A percentile compares a stretch with the other conserved stretches of the same genome.
Conservation (phyloP, 495 filamentous ascomycete genomes). For the Talaromyces borbonicus region DNA sequence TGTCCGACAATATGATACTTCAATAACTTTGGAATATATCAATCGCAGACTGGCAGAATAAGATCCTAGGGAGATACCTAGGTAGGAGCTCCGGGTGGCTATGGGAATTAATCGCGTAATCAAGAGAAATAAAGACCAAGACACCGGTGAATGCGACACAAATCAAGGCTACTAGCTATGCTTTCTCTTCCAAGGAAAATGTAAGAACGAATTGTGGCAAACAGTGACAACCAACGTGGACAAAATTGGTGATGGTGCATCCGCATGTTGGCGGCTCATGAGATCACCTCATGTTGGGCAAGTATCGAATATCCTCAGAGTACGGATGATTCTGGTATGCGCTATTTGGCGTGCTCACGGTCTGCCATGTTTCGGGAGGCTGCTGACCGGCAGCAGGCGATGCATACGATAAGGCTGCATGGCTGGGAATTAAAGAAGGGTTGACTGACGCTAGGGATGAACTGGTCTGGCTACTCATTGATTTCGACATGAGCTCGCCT, state of each 20-base stretch:
- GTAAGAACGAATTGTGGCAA: neutral
- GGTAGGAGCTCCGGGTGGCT: too few species aligned
- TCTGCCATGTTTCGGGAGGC: neutral
- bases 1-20: too few species aligned
- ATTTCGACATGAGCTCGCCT: constrained; percentile 1
- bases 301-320: neutral
- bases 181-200: neutral
- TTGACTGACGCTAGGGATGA: neutral
- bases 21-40: too few species aligned
- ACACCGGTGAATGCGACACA: neutral
- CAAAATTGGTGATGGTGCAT: too few species aligned
- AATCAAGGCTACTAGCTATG: neutral
- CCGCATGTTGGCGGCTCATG: too few species aligned
- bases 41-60: too few species aligned
- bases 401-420: neutral
- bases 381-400: constrained; percentile 4
- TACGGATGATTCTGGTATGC: neutral
- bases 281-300: constrained; percentile 1
- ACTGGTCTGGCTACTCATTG: neutral
- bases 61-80: neutral
- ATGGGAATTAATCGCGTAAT: neutral
- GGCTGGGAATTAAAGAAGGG: neutral
- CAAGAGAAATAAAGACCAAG: neutral
- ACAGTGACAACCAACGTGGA: neutral
- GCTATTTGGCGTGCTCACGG: neutral